phyloP scores from a whole-genome alignment of 768 basidiomycete genomes.

The Hygrocybe coccinea region DNA sequence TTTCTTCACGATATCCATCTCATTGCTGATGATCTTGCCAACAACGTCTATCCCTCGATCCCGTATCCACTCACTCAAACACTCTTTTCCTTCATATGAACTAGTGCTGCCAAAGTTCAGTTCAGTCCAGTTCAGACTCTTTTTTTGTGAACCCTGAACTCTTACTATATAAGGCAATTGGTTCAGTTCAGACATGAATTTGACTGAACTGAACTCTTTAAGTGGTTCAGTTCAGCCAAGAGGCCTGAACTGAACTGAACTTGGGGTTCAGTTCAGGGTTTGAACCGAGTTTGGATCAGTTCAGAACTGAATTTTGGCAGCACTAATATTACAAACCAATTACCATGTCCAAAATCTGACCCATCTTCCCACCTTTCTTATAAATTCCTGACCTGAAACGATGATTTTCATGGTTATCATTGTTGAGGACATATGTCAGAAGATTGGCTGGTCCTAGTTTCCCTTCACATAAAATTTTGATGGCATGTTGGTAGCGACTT shows the following conservation, averaged over 20 bases:
- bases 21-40: not conserved
- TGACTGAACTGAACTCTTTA: too few species aligned
- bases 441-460: not conserved
- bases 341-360: not conserved
- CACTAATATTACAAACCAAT: too few species aligned
- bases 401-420: not conserved
- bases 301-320: too few species aligned
- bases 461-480: conserved; percentile 1
- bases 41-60: not conserved
- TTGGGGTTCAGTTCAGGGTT: too few species aligned
- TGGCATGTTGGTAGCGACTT: not conserved
- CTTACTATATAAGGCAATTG: too few species aligned
- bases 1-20: conserved; percentile 1
- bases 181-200: too few species aligned
- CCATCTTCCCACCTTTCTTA: not conserved
- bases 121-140: too few species aligned
- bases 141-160: too few species aligned
- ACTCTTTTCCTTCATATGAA: not conserved
- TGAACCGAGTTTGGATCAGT: too few species aligned
- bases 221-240: too few species aligned
- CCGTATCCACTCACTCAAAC: not conserved
- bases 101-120: too few species aligned
- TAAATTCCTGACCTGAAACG: not conserved
- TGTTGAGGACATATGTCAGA: not conserved
- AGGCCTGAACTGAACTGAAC: too few species aligned